Base-by-base conservation (phyloP, 192 early-diverging fungal genomes). In the Mortierella antarctica region DNA sequence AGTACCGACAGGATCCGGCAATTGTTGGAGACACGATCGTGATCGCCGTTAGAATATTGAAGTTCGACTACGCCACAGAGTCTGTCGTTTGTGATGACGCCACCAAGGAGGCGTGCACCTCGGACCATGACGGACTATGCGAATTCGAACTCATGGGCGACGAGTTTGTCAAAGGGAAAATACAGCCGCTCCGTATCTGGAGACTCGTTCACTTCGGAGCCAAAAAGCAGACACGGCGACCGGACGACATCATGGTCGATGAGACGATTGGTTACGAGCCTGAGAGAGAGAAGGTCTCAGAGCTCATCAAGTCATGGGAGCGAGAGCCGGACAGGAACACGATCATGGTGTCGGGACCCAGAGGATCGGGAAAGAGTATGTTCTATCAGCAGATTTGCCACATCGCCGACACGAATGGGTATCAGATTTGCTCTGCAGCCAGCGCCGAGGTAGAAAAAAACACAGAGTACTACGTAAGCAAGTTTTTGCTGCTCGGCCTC, bases 11-110 rank as follows among this genome's bases (percentile, higher is more conserved):
- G 1, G 86, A 87, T 54, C 75, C 86, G 8, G 83, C 75, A 11
- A 87, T 87, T 67, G 71, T 83, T 0, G 86, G 86, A 47, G 86
- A 87, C 40, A 77, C 86, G 13, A 87, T 87, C 57, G 80, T 87
- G 3, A 57, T 87, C 57, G 86, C 86, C n/a, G 86, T 87, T 4
- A 78, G 86, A 31, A 85, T 87, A 71, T 65, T 87, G 9, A 87
- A 85, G 62, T 84, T 87, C 48, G 68, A 80, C 6, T 86, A 84
- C 50, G 83, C 86, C 9, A 72, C 60, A 41, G 65, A 76, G 14
- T 70, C 74, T 15, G 65, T 87, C 20, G 83, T 87, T 6, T 87
- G 86, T 40, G 86, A 87, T 55, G 57, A 69, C 14, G 67, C 79
- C 5, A 87, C 86, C 9, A 87, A 77, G 75, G 66, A 62, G 21